phyloP scores from a whole-genome alignment of 2,329 filamentous ascomycete species.

The Claviceps pusilla region DNA sequence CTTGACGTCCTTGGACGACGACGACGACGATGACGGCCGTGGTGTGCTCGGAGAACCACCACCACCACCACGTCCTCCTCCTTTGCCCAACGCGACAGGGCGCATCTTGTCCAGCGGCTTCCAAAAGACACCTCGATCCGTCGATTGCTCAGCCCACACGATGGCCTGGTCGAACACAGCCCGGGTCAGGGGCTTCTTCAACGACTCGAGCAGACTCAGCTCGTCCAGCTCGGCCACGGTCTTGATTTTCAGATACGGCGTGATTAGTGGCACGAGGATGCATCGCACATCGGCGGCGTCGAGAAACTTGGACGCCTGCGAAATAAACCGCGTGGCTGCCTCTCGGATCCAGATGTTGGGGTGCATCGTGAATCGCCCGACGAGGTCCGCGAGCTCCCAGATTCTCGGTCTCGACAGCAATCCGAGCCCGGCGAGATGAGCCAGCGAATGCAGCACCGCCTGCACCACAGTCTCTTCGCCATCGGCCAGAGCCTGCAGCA shows the following conservation, averaged over 20 bases:
- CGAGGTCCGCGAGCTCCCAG: slow-evolving; percentile 76
- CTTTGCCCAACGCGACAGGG: slow-evolving; percentile 41
- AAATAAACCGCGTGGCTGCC: slow-evolving; percentile 70
- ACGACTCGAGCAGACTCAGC: slow-evolving; percentile 57
- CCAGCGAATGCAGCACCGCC: slow-evolving; percentile 73
- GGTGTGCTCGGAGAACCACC: slow-evolving; percentile 32
- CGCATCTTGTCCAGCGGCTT: slow-evolving; percentile 56
- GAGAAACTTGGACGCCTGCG: slow-evolving; percentile 59
- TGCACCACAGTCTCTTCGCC: slow-evolving; percentile 90
- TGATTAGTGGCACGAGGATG: slow-evolving; percentile 65
- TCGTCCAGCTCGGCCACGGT: slow-evolving; percentile 55
- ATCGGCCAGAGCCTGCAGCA: slow-evolving; percentile 88
- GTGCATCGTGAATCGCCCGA: slow-evolving; percentile 77
- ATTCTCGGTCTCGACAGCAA: slow-evolving; percentile 70
- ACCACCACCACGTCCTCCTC: too few species aligned
- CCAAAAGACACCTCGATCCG: slow-evolving; percentile 79
- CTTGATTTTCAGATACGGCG: slow-evolving; percentile 64
- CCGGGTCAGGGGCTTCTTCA: slow-evolving; percentile 70
- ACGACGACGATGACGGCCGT: slow-evolving; percentile 8
- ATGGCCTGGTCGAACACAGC: slow-evolving; percentile 73
- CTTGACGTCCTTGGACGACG: slow-evolving; percentile 39
- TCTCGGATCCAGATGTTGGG: slow-evolving; percentile 93
- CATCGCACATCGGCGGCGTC: slow-evolving; percentile 70
- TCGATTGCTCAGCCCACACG: slow-evolving; percentile 62
- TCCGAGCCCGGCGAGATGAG: slow-evolving; percentile 75